phyloP scores from a whole-genome alignment of 306 rosid genomes.

The Trichosanthes truncata region DNA sequence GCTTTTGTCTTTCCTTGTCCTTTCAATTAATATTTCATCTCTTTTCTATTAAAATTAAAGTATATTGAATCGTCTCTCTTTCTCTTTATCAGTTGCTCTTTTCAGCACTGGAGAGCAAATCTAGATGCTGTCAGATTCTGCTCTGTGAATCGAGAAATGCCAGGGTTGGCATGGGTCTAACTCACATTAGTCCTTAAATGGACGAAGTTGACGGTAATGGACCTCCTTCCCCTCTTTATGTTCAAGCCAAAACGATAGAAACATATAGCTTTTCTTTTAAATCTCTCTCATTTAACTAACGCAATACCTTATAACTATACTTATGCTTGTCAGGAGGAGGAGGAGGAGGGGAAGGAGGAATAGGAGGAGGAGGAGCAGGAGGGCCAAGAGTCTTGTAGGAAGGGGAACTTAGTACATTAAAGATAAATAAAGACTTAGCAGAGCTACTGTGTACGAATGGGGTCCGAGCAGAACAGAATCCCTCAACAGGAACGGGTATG shows the following conservation, averaged over 20 bases:
- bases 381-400: background rate
- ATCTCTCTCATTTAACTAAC: background rate
- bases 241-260: background rate
- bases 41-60: conserved; percentile 1
- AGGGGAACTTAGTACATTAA: background rate
- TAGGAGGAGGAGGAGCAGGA: background rate
- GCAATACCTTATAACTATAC: background rate
- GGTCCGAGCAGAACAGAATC: conserved; percentile 86
- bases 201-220: conserved; percentile 5
- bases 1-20: conserved; percentile 84
- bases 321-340: background rate
- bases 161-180: background rate
- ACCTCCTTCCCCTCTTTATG: background rate
- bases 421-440: background rate
- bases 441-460: conserved; percentile 33
- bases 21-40: conserved; percentile 27
- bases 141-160: background rate
- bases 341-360: background rate
- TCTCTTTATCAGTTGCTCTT: conserved; percentile 12
- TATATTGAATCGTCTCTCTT: background rate
- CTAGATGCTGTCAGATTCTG: conserved; percentile 29
- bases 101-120: conserved; percentile 24
- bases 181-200: background rate
- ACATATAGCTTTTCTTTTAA: background rate
- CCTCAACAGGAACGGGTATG: conserved; percentile 85